Percentiles rank a stretch among this genome's conserved stretches.
Conservation (phyloP, 495 filamentous ascomycete genomes). For the Lindgomyces ingoldianus region DNA sequence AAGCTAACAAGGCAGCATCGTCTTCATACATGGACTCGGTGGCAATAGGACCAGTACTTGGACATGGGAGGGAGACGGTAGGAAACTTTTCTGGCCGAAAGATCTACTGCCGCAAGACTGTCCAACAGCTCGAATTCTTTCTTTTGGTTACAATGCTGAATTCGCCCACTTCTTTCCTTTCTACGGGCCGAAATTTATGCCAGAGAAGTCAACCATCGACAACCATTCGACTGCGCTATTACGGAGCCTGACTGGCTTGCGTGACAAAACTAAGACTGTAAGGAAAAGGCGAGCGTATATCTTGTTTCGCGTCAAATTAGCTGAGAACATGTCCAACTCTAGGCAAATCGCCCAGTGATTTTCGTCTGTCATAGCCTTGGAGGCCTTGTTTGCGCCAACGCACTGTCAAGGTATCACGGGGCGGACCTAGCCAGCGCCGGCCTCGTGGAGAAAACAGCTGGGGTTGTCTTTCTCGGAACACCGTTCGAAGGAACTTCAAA, state of each 20-base stretch:
- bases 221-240: background rate
- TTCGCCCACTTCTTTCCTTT: slow-evolving; percentile 1
- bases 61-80: slow-evolving; percentile 11
- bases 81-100: slow-evolving; percentile 14
- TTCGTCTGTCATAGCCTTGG: slow-evolving; percentile 18
- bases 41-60: slow-evolving; percentile 18
- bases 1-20: slow-evolving; percentile 20
- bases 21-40: slow-evolving; percentile 23
- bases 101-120: slow-evolving; percentile 16
- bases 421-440: slow-evolving; percentile 1
- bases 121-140: slow-evolving; percentile 21
- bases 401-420: slow-evolving; percentile 8
- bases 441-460: slow-evolving; percentile 15
- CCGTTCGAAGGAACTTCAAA: slow-evolving; percentile 19
- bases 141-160: slow-evolving; percentile 4
- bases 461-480: slow-evolving; percentile 19
- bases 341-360: slow-evolving; percentile 14
- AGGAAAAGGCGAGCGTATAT: background rate
- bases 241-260: background rate
- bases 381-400: slow-evolving; percentile 22
- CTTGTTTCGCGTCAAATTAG: background rate
- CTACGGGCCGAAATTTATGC: background rate
- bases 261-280: background rate
- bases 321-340: background rate
- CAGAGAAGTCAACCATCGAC: background rate